These are phyloP conservation scores for Alternaria incomplexa DNA, from an alignment of 2,329 filamentous ascomycete species.

Conservation along the genomic window DNA sequence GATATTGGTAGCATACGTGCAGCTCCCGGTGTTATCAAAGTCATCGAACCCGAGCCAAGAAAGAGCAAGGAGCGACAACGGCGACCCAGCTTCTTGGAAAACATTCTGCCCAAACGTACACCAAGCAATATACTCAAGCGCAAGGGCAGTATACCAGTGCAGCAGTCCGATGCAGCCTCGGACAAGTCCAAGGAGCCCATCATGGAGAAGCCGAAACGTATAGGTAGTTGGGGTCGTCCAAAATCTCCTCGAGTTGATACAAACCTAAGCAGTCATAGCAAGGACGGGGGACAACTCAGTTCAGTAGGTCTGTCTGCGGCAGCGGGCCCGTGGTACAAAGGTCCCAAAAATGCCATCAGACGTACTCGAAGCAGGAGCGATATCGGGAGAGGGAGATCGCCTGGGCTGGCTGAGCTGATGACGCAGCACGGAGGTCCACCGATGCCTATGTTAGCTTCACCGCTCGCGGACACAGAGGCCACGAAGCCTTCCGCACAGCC, in stretches of 20 bases:
- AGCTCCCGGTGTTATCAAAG: slow-evolving; percentile 66
- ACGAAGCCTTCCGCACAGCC: slow-evolving; percentile 39
- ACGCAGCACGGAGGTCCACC: slow-evolving; percentile 65
- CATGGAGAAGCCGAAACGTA: slow-evolving; percentile 46
- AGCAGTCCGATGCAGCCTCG: slow-evolving; percentile 26
- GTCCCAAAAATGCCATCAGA: slow-evolving; percentile 53
- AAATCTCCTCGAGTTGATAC: slow-evolving; percentile 51
- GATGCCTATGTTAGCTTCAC: slow-evolving; percentile 61
- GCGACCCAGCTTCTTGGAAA: slow-evolving; percentile 61
- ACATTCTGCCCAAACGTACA: slow-evolving; percentile 50
- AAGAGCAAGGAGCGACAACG: slow-evolving; percentile 51
- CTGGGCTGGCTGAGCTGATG: slow-evolving; percentile 61
- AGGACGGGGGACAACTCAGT: slow-evolving; percentile 63
- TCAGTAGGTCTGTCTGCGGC: slow-evolving; percentile 42
- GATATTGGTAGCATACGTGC: slow-evolving; percentile 67
- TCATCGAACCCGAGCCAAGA: slow-evolving; percentile 58
- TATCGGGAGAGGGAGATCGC: slow-evolving; percentile 48
- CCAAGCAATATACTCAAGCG: slow-evolving; percentile 58
- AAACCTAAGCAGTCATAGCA: slow-evolving; percentile 49
- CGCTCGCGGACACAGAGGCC: slow-evolving; percentile 47
- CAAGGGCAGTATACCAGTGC: slow-evolving; percentile 46
- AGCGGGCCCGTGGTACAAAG: slow-evolving; percentile 45
- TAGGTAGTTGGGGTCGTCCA: slow-evolving; percentile 50
- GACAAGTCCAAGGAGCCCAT: slow-evolving; percentile 42
- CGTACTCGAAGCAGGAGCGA: slow-evolving; percentile 66